Evolutionary conservation across 371 early-diverging fungal species (phyloP), one percentile per base, ranked within the genome.

Genomic region (Mucor velutinosus): DNA sequence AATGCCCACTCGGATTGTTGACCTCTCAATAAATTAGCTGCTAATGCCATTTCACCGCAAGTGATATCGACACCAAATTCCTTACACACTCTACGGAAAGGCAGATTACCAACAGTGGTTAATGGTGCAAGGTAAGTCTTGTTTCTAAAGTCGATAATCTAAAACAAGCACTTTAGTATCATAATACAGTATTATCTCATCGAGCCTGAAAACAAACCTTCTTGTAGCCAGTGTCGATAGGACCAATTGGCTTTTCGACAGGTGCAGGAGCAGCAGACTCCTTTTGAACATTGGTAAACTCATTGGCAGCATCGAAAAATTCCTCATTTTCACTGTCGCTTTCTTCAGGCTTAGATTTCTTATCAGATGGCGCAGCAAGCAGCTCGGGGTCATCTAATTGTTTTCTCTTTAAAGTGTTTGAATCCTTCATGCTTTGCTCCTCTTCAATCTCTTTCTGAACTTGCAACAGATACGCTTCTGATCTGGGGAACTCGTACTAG

Each of bases 71-170:
- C 98, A 35, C 99, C 99, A 70, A 88, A 95, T 14, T 81, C 89
- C 75, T 97, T 97, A 79, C 96, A 95, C 37, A 97, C 79, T 25
- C 97, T 89, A 11, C 99, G 86, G 87, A 97, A 99, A 35, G 99
- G 98, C 41, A 99, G 81, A 77, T 99, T 97, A 23, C 70, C 37
- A 60, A 78, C 83, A 4, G 98, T 98, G 0, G 99, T 99, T 69
- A 99, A 81, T 15, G 99, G 99, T 8, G 98, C 99, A 62, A 97
- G 85, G 73, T 98, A 99, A 11, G 93, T 89, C 68, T 97, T 97
- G 70, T 91, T 90, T 63, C 90, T 84, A 62, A 94, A 93, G 74
- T 95, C 94, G 32, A 96, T 88, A 65, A 86, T 66, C 78, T 77
- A 65, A 37, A 30, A 15, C 15, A 12, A 12, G 4, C 37, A 14